Conservation (phyloP, 305 asterid species). For the Ajuga reptans region DNA sequence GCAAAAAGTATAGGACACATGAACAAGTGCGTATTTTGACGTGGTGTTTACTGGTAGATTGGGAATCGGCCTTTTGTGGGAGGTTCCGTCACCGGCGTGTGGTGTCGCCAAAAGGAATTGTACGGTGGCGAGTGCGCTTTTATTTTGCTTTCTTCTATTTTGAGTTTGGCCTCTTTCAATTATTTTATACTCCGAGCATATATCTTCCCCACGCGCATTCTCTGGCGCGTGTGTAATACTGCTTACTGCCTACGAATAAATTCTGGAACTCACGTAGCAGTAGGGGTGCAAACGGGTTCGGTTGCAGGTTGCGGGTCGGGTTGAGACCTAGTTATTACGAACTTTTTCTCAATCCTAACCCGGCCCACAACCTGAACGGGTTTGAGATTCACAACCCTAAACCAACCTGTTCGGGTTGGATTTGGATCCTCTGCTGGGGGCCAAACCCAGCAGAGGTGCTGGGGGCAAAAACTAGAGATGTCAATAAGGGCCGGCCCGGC, state of each 20-base stretch:
- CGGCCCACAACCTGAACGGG: too few species aligned
- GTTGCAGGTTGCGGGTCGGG: too few species aligned
- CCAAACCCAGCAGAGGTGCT: too few species aligned
- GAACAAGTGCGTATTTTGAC: background rate
- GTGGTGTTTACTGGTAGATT: background rate
- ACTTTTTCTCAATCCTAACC: too few species aligned
- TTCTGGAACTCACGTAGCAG: too few species aligned
- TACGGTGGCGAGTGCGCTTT: constrained; percentile 31
- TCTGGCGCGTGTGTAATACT: background rate
- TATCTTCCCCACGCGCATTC: constrained; percentile 28
- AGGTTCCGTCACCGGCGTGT: constrained; percentile 41
- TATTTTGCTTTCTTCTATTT: constrained; percentile 14
- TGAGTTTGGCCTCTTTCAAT: constrained; percentile 26
- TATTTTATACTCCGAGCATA: background rate
- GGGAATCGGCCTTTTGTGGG: constrained; percentile 12
- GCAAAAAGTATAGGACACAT: constrained; percentile 11
- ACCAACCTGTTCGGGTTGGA: too few species aligned
- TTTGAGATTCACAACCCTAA: too few species aligned
- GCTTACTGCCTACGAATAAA: background rate
- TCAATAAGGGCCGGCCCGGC: too few species aligned
- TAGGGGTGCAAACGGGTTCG: too few species aligned
- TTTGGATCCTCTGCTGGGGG: too few species aligned
- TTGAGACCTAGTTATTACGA: too few species aligned
- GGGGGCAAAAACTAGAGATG: too few species aligned
- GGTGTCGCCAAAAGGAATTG: constrained; percentile 29